Conservation (phyloP, 768 basidiomycete species). For the Dentipellis fragilis region DNA sequence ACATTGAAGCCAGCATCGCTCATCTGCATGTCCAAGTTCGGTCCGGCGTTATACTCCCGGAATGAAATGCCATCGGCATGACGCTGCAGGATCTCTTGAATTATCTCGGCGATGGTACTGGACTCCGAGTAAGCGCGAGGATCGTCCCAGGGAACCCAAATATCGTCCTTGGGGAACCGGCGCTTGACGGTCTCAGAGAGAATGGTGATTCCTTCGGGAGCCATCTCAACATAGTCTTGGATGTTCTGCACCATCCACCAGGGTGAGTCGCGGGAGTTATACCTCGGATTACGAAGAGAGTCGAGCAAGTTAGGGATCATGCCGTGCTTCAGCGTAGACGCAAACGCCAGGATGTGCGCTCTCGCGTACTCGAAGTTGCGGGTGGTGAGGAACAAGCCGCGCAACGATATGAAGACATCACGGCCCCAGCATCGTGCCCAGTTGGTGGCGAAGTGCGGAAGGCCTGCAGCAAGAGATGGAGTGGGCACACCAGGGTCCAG, state of each 20-base stretch:
- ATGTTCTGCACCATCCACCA: constrained; percentile 99
- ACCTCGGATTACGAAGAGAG: constrained; percentile 77
- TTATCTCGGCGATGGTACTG: constrained; percentile 83
- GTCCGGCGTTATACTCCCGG: constrained; percentile 93
- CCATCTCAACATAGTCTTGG: constrained; percentile 81
- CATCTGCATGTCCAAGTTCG: constrained; percentile 98
- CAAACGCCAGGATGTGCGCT: constrained; percentile 87
- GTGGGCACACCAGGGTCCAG: constrained; percentile 61
- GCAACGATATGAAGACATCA: constrained; percentile 86
- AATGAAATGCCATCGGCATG: constrained; percentile 90
- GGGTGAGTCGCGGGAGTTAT: constrained; percentile 95
- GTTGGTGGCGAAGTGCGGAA: constrained; percentile 86
- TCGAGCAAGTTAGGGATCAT: constrained; percentile 94
- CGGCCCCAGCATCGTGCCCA: constrained; percentile 99
- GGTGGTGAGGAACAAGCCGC: constrained; percentile 89
- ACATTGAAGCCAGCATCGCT: constrained; percentile 86
- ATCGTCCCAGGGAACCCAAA: constrained; percentile 90
- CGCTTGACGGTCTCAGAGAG: constrained; percentile 77
- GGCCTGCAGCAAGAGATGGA: constrained; percentile 85
- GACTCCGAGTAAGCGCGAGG: constrained; percentile 71
- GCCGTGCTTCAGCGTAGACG: constrained; percentile 89
- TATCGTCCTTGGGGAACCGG: constrained; percentile 92
- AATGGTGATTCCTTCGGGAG: constrained; percentile 76
- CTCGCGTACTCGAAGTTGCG: constrained; percentile 81
- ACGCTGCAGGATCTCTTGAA: constrained; percentile 92